Evolutionary conservation across 192 early-diverging fungal genomes (phyloP), one percentile per base, ranked within the genome.

Genomic region (Coemansia sp.): DNA sequence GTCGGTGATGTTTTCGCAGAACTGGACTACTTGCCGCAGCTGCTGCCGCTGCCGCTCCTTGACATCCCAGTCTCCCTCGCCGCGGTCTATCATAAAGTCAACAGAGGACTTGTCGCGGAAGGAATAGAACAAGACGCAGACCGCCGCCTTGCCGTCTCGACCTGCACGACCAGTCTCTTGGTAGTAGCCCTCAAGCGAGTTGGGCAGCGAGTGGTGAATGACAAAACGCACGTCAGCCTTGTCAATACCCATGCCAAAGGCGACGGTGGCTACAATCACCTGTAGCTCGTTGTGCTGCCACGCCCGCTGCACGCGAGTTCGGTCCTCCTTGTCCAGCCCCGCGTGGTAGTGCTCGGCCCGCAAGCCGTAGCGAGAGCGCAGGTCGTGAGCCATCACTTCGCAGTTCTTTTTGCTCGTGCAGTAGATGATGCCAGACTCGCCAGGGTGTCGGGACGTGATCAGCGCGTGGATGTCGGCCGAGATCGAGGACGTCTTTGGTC

Each of bases 231-330:
- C 96, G 65, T 98, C 93, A 5, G 92, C 75, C 81, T 99, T 98
- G 83, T 99, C 95, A 50, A 98, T 96, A 9, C 96, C 97, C 96
- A 99, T 96, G 9, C 97, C 96, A 84, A 99, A 99, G 0, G 97
- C 97, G 23, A 98, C 86, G 0, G 97, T 99, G 0, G 96, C 97
- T 1, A 96, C 93, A 75, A 99, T 96, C 35, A 99, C 88, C 50
- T 92, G 81, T 1, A 91, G 66, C 19, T 79, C 66, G 42, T 91
- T 91, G 8, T 59, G 69, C 63, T 91, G 93, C 97, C 97, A 99
- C 26, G 87, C 88, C 55, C 87, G 72, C 77, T 99, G 97, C 17
- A 95, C 87, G 2, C 84, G 73, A 26, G 79, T 59, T 11, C 95
- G 86, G 46, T 98, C 95, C 49, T 87, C 87, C 67, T 92, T 88